Percentiles rank a stretch among this genome's conserved stretches.
These are phyloP conservation scores for Zasmidium angulare DNA, from an alignment of 2,329 filamentous ascomycete species.

Conservation along the genomic window DNA sequence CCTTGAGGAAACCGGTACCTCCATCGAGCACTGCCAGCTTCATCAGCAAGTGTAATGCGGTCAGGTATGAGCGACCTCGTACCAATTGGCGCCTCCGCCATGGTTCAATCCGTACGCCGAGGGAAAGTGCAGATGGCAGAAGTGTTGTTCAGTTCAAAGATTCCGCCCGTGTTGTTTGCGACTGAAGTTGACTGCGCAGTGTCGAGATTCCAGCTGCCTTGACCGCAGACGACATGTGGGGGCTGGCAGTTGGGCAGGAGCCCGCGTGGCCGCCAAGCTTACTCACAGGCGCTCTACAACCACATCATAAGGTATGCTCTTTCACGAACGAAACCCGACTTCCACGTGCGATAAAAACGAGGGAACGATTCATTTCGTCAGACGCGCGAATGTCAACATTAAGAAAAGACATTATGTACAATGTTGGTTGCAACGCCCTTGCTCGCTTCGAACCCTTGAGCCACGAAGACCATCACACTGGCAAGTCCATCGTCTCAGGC, in stretches of 20 bases:
- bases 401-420: slow-evolving; percentile 33
- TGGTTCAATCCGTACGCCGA: slow-evolving; percentile 26
- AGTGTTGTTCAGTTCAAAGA: neutral
- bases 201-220: slow-evolving; percentile 12
- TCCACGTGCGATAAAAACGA: slow-evolving; percentile 3
- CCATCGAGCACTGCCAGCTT: slow-evolving; percentile 82
- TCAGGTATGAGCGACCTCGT: slow-evolving; percentile 16
- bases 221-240: neutral
- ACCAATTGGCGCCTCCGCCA: slow-evolving; percentile 54
- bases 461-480: slow-evolving; percentile 9
- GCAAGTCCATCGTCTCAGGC: slow-evolving; percentile 10
- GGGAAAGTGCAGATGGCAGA: neutral
- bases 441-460: neutral
- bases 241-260: neutral
- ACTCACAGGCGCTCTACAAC: neutral
- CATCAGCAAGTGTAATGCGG: slow-evolving; percentile 19
- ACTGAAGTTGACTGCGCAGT: neutral
- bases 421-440: slow-evolving; percentile 7
- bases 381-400: slow-evolving; percentile 20
- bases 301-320: too few relatives aligned
- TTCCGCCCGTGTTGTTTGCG: neutral
- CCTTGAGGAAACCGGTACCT: slow-evolving; percentile 99
- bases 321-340: neutral
- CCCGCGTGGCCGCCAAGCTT: neutral
- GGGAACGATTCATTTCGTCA: neutral